These are phyloP conservation scores for Penicillium sp. DNA, from an alignment of 2,329 filamentous ascomycete genomes.

Conservation along the genomic window DNA sequence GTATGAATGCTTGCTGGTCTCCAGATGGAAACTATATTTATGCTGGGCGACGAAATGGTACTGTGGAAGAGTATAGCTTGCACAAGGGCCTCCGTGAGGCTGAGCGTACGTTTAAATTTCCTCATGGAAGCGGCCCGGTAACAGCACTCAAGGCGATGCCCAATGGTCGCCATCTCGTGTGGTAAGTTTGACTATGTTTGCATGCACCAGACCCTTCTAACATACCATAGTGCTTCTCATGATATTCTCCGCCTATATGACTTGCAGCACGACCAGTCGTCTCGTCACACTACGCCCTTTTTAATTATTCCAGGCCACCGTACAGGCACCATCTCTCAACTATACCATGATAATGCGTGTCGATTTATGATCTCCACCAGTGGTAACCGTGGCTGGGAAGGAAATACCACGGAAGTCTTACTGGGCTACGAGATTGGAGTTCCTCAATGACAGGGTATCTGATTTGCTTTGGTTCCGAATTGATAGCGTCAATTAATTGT, in stretches of 20 bases:
- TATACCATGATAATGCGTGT: slow-evolving; percentile 85
- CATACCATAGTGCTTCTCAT: slow-evolving; percentile 69
- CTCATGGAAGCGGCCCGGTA: slow-evolving; percentile 82
- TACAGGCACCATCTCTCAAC: slow-evolving; percentile 80
- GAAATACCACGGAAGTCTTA: slow-evolving; percentile 81
- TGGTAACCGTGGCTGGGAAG: slow-evolving; percentile 94
- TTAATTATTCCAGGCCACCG: slow-evolving; percentile 91
- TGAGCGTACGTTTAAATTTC: slow-evolving; percentile 80
- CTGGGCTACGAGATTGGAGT: slow-evolving; percentile 87
- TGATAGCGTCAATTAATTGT: not conserved
- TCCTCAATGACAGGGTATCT: slow-evolving; percentile 18
- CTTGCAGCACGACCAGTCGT: slow-evolving; percentile 63
- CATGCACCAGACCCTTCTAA: not conserved
- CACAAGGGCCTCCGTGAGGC: slow-evolving; percentile 76
- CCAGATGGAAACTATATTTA: slow-evolving; percentile 95
- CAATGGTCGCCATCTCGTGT: slow-evolving; percentile 88
- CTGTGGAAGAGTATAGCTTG: slow-evolving; percentile 90
- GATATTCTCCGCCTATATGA: slow-evolving; percentile 95
- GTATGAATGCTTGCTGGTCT: slow-evolving; percentile 95
- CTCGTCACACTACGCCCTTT: slow-evolving; percentile 81
- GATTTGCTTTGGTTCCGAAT: not conserved
- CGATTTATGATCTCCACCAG: slow-evolving; percentile 89
- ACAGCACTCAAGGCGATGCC: slow-evolving; percentile 87
- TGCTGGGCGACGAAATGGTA: slow-evolving; percentile 83
- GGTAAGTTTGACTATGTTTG: slow-evolving; percentile 49